Evolutionary conservation across 768 basidiomycete species (phyloP), one percentile per base, ranked within the genome.

Genomic region (Rhizopogon roseolus): DNA sequence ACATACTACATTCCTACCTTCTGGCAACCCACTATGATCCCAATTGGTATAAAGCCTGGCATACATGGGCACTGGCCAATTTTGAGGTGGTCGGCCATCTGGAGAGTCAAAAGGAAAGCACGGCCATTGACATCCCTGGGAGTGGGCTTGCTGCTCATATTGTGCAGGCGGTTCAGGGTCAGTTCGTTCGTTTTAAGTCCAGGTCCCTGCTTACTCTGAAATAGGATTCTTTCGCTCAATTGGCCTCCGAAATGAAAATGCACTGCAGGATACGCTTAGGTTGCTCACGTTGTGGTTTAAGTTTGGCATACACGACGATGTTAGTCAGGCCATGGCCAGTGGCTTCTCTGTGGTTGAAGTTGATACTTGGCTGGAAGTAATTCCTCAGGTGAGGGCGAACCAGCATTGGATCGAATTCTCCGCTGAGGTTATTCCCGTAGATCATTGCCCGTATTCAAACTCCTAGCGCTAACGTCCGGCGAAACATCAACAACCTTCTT

Each of bases 41-140:
- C 4, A 77, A 80, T n/a, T 99, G 97, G 97, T 98, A 98, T 71
- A 98, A 99, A 67, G 97, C 96, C 16, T 98, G 95, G 95, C 97
- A 99, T 64, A 93, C 93, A 1, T 99, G 94, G 93, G 96, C 97
- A 2, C 75, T 98, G 50, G 88, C 94, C 3, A 98, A 98, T 69
- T 95, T 97, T 59, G 93, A 98, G 52, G 92, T 98, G 57, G 85
- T 98, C 57, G 78, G 81, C 27, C 81, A 88, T 62, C 74, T 96
- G 62, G 93, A 96, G 66, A 79, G 72, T 41, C 84, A 84, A 62
- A 72, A 69, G 32, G 81, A 84, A 56, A 76, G 73, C 43, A 79
- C 79, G 54, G 72, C 75, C 19, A 68, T 73, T 9, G 86, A 89
- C 51, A 65, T 87, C 10, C 80, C 82, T 4, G 79, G 81, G 4